Conservation (phyloP, 2,329 filamentous ascomycete genomes). For the Sordariomycetes sp. region DNA sequence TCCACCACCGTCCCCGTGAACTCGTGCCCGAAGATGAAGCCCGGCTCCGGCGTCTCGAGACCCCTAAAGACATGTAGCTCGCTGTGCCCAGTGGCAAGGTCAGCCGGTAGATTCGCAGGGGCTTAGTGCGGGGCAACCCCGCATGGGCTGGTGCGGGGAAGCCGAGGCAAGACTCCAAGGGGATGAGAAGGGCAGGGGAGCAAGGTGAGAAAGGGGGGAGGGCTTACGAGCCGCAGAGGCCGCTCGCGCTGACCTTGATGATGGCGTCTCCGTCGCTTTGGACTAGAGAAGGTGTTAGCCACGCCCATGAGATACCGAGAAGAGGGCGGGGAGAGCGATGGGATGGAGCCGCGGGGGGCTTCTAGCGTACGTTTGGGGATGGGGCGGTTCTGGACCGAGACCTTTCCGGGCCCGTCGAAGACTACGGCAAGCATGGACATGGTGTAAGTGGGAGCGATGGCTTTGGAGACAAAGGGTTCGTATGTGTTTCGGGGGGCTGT, state of each 20-base stretch:
- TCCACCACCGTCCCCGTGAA: constrained; percentile 66
- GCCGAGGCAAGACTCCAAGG: background rate
- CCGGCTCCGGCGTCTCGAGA: constrained; percentile 54
- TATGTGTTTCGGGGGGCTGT: background rate
- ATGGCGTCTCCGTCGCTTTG: background rate
- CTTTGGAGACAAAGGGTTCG: background rate
- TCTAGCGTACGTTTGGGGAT: constrained; percentile 45
- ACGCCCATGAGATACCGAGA: background rate
- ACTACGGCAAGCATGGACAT: constrained; percentile 76
- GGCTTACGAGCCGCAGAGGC: constrained; percentile 10
- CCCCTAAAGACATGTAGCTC: constrained; percentile 76
- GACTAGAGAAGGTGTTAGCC: constrained; percentile 8
- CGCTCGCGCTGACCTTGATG: constrained; percentile 3
- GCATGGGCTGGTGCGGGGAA: constrained; percentile 3
- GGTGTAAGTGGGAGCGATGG: constrained; percentile 16
- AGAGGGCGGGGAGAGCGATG: constrained; percentile 1
- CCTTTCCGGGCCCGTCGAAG: constrained; percentile 65
- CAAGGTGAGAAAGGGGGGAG: background rate
- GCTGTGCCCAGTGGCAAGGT: background rate
- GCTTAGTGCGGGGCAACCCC: background rate
- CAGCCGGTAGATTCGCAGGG: background rate
- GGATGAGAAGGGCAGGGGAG: background rate
- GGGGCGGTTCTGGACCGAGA: constrained; percentile 67
- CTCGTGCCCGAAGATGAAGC: constrained; percentile 61
- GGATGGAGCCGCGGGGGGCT: background rate